Percentiles rank a stretch among this genome's conserved stretches.
These are phyloP conservation scores for Trypanosoma platydactyli DNA, from an alignment of 208 protist genomes.

Conservation along the genomic window DNA sequence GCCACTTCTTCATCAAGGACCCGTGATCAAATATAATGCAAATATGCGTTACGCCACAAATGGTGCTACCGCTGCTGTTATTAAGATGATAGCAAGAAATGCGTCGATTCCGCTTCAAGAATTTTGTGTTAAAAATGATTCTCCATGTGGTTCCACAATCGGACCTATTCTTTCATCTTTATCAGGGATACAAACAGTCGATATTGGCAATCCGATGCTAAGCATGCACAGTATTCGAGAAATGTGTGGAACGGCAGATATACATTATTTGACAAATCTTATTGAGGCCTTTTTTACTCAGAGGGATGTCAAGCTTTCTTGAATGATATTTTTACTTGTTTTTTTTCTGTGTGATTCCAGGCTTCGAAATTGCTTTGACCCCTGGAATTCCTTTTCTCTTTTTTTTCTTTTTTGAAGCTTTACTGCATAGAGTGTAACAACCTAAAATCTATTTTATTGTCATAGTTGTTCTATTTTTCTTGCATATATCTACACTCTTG, in stretches of 20 bases:
- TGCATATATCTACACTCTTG: too few species aligned
- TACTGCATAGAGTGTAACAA: too few species aligned
- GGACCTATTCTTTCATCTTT: conserved; percentile 94
- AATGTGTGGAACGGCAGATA: conserved; percentile 92
- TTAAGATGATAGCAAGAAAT: conserved; percentile 80
- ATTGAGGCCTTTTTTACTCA: conserved; percentile 84
- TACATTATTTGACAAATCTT: conserved; percentile 83
- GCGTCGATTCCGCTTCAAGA: conserved; percentile 82
- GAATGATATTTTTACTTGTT: conserved; percentile 14
- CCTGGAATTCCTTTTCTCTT: conserved; percentile 6
- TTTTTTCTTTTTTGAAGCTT: not conserved
- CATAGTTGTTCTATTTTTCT: too few species aligned
- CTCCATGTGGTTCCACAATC: conserved; percentile 96
- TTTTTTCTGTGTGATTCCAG: not conserved
- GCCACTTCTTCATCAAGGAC: conserved; percentile 90
- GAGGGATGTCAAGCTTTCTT: conserved; percentile 42
- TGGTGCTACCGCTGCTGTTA: conserved; percentile 75
- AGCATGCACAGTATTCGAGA: conserved; percentile 98
- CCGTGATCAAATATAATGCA: conserved; percentile 96
- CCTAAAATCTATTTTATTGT: too few species aligned
- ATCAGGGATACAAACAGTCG: conserved; percentile 94
- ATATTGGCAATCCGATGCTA: conserved; percentile 96
- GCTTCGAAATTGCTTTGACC: not conserved
- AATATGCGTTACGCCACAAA: conserved; percentile 97
- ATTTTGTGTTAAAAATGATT: conserved; percentile 96